Evolutionary conservation across 2,329 filamentous ascomycete species (phyloP), one percentile per base, ranked within the genome.

Genomic region (Phoma sp.): DNA sequence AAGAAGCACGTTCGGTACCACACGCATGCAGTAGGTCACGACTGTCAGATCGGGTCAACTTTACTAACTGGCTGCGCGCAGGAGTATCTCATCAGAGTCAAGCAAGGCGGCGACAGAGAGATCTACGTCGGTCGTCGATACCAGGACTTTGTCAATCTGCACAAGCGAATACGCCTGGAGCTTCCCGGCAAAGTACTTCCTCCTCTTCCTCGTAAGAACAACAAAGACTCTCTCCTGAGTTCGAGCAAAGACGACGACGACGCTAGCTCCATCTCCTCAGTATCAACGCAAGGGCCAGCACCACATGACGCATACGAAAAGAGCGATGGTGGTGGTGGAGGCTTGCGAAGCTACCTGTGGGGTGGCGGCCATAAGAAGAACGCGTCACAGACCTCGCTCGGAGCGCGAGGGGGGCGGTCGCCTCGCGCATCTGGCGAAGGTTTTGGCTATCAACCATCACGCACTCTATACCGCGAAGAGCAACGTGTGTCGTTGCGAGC

Each of bases 401-500:
- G 62, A 17, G 67, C 51, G 12, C 46, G 46, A 51, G 52, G 52
- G n/a, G 9, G 50, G 15, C 65, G 63, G 15, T 74, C 72, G 13
- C 73, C 70, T 6, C 65, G 73, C 45, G 67, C 70, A 9, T 76
- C 74, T 13, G 63, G 60, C 13, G 71, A 75, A 10, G 63, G 67
- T 56, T 59, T 65, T 51, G 52, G 60, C 21, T 75, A 70, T 48
- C 65, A 71, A 37, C 65, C 55, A 21, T 75, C 87, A 72, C 79
- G 81, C 21, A 75, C 90, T 0, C 79, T 98, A 15, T 93, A 90
- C 78, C 85, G 95, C 36, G 95, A 99, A 78, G 89, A 87, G 63
- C 95, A 98, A 76, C 86, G 95, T 63, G 90, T 98, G 17, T 98
- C 94, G 1, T 81, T 99, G 4, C 85, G 95, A 49, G 93, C 95